A percentile compares a stretch with the other conserved stretches of the same genome.
Evolutionary conservation across 2,329 filamentous ascomycete species (phyloP).

Genomic region (Fusarium begoniae): DNA sequence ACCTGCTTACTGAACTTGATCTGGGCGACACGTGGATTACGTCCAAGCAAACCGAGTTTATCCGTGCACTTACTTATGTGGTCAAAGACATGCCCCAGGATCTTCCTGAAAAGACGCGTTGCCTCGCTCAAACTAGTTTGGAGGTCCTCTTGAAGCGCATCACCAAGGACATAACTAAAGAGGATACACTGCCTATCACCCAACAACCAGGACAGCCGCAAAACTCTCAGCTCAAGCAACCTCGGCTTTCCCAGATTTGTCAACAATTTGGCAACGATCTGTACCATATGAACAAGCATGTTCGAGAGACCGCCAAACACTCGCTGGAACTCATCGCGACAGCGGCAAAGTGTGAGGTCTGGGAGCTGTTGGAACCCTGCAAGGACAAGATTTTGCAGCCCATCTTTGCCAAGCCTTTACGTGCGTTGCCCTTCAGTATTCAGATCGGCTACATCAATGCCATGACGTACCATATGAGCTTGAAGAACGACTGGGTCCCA

Average conservation of each 20-base stretch:
- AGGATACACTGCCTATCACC: conserved; percentile 63
- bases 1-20: conserved; percentile 84
- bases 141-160: conserved; percentile 81
- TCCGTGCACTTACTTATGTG: conserved; percentile 92
- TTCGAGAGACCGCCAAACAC: conserved; percentile 85
- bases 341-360: conserved; percentile 79
- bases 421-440: conserved; percentile 90
- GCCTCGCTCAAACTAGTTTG: conserved; percentile 83
- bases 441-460: conserved; percentile 99
- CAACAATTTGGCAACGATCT: conserved; percentile 88
- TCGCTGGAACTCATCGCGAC: conserved; percentile 84
- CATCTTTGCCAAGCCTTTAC: conserved; percentile 93
- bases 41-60: conserved; percentile 85
- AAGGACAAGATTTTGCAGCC: conserved; percentile 89
- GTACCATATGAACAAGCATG: conserved; percentile 94
- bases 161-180: conserved; percentile 81
- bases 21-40: conserved; percentile 86
- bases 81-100: conserved; percentile 98
- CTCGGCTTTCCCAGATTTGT: conserved; percentile 79
- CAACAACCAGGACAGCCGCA: conserved; percentile 53
- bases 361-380: conserved; percentile 88
- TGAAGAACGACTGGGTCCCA: conserved; percentile 87
- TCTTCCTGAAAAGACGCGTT: conserved; percentile 86
- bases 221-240: conserved; percentile 55
- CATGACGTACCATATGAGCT: conserved; percentile 90